Evolutionary conservation across 2,329 filamentous ascomycete genomes (phyloP).

Genomic region (Alternaria sp.): DNA sequence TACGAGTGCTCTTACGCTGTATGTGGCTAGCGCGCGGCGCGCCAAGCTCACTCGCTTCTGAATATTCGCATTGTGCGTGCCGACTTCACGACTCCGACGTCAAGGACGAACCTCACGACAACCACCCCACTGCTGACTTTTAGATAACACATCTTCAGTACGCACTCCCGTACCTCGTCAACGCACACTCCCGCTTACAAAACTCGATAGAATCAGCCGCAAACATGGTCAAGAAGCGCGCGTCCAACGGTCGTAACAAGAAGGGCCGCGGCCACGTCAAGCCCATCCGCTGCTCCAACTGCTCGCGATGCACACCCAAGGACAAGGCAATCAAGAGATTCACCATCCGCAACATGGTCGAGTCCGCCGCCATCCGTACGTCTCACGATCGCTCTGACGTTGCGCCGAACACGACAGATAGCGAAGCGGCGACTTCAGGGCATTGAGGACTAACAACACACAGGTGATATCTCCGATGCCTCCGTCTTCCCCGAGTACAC

Average conservation of each 20-base stretch:
- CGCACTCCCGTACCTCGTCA: conserved; percentile 24
- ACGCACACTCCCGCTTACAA: conserved; percentile 29
- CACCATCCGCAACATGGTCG: conserved; percentile 99
- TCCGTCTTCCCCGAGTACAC: conserved; percentile 99
- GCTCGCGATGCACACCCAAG: conserved; percentile 87
- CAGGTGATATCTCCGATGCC: conserved; percentile 99
- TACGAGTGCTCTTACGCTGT: not conserved
- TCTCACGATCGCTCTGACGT: conserved; percentile 45
- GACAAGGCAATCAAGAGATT: conserved; percentile 99
- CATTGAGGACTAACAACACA: conserved; percentile 32
- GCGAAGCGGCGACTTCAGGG: conserved; percentile 13
- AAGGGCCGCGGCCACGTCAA: conserved; percentile 99
- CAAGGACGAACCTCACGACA: conserved; percentile 41
- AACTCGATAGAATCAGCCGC: conserved; percentile 59
- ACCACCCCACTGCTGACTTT: conserved; percentile 46
- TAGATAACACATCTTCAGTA: conserved; percentile 50
- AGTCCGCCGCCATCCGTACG: conserved; percentile 99
- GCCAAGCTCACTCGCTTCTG: conserved; percentile 24
- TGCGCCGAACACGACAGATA: conserved; percentile 5
- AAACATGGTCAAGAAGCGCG: conserved; percentile 78
- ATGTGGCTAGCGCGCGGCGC: conserved; percentile 13
- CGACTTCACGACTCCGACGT: conserved; percentile 26
- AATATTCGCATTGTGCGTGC: conserved; percentile 11
- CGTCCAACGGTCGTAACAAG: conserved; percentile 96
- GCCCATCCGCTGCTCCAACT: conserved; percentile 95